Evolutionary conservation across 23 red algal species (phyloP).

Genomic region (Gracilaria caudata): DNA sequence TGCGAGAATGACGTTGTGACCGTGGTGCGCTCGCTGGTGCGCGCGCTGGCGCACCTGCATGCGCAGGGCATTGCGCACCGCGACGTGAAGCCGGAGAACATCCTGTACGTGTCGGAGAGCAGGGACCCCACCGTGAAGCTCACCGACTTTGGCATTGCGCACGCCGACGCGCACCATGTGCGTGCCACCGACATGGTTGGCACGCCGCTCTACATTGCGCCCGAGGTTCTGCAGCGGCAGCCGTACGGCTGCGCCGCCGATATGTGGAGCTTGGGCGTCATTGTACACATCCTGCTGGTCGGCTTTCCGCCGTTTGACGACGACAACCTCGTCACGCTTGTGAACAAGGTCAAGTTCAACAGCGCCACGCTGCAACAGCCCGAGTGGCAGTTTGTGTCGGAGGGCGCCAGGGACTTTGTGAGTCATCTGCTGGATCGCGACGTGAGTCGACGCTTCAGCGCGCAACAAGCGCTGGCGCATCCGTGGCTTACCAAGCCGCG

Average conservation of each 20-base stretch:
- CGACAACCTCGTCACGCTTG: slow-evolving; percentile 63
- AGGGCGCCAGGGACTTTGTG: slow-evolving; percentile 61
- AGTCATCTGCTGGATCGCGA: slow-evolving; percentile 53
- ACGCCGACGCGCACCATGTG: not conserved
- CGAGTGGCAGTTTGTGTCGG: slow-evolving; percentile 54
- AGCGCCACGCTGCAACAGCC: not conserved
- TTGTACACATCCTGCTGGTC: slow-evolving; percentile 81
- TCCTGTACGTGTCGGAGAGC: slow-evolving; percentile 67
- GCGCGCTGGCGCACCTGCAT: slow-evolving; percentile 73
- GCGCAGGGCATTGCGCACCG: slow-evolving; percentile 76
- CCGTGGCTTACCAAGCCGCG: slow-evolving; percentile 63
- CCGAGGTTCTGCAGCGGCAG: slow-evolving; percentile 78
- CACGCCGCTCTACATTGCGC: slow-evolving; percentile 89
- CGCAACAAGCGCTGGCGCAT: slow-evolving; percentile 59
- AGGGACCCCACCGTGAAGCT: slow-evolving; percentile 72
- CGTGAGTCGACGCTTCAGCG: slow-evolving; percentile 35
- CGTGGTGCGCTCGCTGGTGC: slow-evolving; percentile 52
- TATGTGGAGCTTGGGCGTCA: slow-evolving; percentile 89
- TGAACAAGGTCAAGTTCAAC: slow-evolving; percentile 77
- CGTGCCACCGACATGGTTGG: slow-evolving; percentile 56
- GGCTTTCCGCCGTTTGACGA: slow-evolving; percentile 91
- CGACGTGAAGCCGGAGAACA: slow-evolving; percentile 96
- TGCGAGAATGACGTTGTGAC: slow-evolving; percentile 83
- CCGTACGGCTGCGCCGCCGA: slow-evolving; percentile 86
- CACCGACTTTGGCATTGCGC: slow-evolving; percentile 91